Evolutionary conservation across 1,139 yeast species (phyloP).

Genomic region (Magnusiomyces sp.): DNA sequence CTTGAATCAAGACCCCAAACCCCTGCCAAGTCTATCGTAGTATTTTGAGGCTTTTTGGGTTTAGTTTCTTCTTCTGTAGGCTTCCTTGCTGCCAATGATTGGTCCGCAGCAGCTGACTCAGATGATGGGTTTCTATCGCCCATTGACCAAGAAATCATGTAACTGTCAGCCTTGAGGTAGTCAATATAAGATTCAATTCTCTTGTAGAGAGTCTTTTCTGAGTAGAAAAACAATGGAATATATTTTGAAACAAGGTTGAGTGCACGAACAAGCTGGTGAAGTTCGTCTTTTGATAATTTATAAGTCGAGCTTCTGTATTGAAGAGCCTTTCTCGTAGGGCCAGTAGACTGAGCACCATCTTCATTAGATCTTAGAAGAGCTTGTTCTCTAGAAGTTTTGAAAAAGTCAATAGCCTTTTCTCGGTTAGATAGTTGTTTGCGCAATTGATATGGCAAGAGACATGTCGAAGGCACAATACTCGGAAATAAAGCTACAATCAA

Average conservation of each 20-base stretch:
- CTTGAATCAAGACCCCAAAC: conserved; percentile 21
- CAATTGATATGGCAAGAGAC: conserved; percentile 47
- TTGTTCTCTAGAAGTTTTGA: conserved; percentile 6
- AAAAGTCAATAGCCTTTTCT: conserved; percentile 14
- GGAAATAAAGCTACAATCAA: conserved; percentile 51
- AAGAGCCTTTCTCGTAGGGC: conserved; percentile 2
- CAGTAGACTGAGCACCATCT: background rate
- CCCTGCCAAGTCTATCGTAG: too few relatives aligned
- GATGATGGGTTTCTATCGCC: too few relatives aligned
- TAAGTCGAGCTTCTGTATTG: conserved; percentile 3
- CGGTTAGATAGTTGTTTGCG: conserved; percentile 11
- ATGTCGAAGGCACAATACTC: conserved; percentile 59
- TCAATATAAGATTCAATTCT: background rate
- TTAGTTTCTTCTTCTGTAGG: too few relatives aligned
- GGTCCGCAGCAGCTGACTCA: too few relatives aligned
- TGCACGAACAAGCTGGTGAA: conserved; percentile 10
- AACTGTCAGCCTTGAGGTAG: background rate
- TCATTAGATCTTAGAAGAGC: conserved; percentile 6
- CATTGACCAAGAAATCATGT: background rate
- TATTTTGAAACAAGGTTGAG: conserved; percentile 5
- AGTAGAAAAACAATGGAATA: conserved; percentile 14
- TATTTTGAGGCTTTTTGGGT: too few relatives aligned
- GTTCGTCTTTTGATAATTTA: background rate
- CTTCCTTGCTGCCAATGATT: too few relatives aligned
- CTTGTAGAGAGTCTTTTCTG: background rate